A percentile compares a stretch with the other conserved stretches of the same genome.
These are phyloP conservation scores for Aureobasidium musti DNA, from an alignment of 2,329 filamentous ascomycete genomes.

Conservation along the genomic window DNA sequence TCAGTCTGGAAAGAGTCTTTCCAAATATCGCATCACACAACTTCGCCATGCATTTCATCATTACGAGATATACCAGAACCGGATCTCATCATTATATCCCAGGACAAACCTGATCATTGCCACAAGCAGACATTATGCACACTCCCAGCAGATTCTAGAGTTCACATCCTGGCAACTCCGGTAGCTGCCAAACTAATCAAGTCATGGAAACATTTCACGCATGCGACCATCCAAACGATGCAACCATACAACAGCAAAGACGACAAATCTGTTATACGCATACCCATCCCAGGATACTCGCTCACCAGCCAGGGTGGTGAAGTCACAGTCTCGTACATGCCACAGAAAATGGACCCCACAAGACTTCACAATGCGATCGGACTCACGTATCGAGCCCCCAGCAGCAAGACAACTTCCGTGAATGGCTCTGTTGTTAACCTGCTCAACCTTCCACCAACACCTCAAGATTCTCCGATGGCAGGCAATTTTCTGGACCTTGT, in stretches of 20 bases:
- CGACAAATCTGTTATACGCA: slow-evolving; percentile 46
- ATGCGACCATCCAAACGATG: slow-evolving; percentile 49
- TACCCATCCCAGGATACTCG: slow-evolving; percentile 58
- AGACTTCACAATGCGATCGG: slow-evolving; percentile 67
- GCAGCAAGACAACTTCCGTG: slow-evolving; percentile 42
- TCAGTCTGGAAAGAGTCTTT: slow-evolving; percentile 63
- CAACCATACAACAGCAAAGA: slow-evolving; percentile 47
- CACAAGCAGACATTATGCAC: slow-evolving; percentile 68
- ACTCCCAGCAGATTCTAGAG: slow-evolving; percentile 57
- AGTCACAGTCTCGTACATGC: slow-evolving; percentile 69
- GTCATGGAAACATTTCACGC: slow-evolving; percentile 68
- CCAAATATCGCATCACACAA: slow-evolving; percentile 59
- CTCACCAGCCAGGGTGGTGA: slow-evolving; percentile 61
- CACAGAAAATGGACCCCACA: slow-evolving; percentile 61
- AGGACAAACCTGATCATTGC: slow-evolving; percentile 69
- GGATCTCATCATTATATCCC: slow-evolving; percentile 61
- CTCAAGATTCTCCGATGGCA: slow-evolving; percentile 29
- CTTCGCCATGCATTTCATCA: slow-evolving; percentile 59
- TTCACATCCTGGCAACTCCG: slow-evolving; percentile 67
- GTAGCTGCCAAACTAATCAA: slow-evolving; percentile 65
- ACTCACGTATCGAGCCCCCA: slow-evolving; percentile 69
- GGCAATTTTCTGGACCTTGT: background rate
- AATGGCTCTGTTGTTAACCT: slow-evolving; percentile 44
- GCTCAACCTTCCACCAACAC: slow-evolving; percentile 40
- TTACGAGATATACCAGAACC: slow-evolving; percentile 56